Conservation (phyloP, 1,284 basidiomycete genomes). For the Fistulinella cinereoalba region DNA sequence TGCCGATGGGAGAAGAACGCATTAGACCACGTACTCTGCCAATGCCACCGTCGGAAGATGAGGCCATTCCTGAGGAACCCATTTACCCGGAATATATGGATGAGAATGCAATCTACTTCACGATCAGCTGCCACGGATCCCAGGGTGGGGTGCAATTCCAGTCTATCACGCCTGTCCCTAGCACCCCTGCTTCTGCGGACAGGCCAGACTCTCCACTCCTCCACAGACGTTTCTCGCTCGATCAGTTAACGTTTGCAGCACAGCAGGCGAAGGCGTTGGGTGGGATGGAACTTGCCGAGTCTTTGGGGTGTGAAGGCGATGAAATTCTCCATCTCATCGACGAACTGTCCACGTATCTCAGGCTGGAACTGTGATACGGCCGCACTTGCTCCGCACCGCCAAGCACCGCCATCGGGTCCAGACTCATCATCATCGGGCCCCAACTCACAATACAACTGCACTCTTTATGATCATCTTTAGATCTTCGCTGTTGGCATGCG, state of each 20-base stretch:
- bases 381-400: slow-evolving; percentile 5
- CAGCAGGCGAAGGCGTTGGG: neutral
- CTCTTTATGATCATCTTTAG: neutral
- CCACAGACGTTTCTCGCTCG: slow-evolving; percentile 22
- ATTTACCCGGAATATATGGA: slow-evolving; percentile 11
- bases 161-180: slow-evolving; percentile 29
- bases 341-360: slow-evolving; percentile 27
- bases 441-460: neutral
- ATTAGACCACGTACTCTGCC: neutral
- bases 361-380: slow-evolving; percentile 12
- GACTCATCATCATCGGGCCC: neutral
- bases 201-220: slow-evolving; percentile 27
- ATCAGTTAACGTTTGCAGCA: slow-evolving; percentile 15
- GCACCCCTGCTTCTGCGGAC: slow-evolving; percentile 2
- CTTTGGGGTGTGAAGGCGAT: neutral
- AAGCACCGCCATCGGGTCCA: neutral
- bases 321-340: slow-evolving; percentile 15
- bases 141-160: slow-evolving; percentile 21
- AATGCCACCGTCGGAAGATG: neutral
- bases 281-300: neutral
- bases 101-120: slow-evolving; percentile 28
- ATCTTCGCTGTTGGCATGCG: neutral
- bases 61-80: neutral
- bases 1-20: neutral
- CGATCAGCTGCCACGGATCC: slow-evolving; percentile 22